Evolutionary conservation across 768 basidiomycete genomes (phyloP).

Genomic region (Suillus weaverae): DNA sequence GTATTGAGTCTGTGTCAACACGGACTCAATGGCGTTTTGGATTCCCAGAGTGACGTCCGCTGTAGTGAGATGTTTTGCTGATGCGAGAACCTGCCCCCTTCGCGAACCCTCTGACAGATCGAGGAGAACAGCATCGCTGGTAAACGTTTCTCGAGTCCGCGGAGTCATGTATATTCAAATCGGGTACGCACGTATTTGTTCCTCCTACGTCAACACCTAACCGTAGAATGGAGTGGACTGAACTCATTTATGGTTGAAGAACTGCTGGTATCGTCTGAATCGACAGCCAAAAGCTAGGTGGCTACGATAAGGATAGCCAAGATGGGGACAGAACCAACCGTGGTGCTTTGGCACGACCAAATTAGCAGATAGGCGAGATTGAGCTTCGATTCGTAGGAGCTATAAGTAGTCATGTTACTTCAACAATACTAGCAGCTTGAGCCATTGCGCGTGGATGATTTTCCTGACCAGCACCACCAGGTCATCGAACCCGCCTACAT

Average conservation of each 20-base stretch:
- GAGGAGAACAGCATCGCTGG: conserved; percentile 35
- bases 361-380: background rate
- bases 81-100: conserved; percentile 25
- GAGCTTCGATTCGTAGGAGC: background rate
- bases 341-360: background rate
- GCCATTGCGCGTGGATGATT: background rate
- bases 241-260: background rate
- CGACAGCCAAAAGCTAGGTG: background rate
- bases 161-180: background rate
- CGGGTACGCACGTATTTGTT: conserved; percentile 30
- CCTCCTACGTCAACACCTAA: conserved; percentile 37
- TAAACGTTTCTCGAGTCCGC: background rate
- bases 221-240: conserved; percentile 14
- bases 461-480: background rate
- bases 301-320: background rate
- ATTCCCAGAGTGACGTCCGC: conserved; percentile 60
- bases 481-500: background rate
- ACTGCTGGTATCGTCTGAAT: background rate
- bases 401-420: background rate
- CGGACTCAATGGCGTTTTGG: conserved; percentile 46
- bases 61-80: conserved; percentile 54
- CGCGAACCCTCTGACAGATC: conserved; percentile 12
- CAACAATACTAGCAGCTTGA: background rate
- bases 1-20: conserved; percentile 40
- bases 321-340: background rate